Evolutionary conservation across 2,329 filamentous ascomycete genomes (phyloP), one percentile per base, ranked within the genome.

Genomic region (Fusarium temperatum): DNA sequence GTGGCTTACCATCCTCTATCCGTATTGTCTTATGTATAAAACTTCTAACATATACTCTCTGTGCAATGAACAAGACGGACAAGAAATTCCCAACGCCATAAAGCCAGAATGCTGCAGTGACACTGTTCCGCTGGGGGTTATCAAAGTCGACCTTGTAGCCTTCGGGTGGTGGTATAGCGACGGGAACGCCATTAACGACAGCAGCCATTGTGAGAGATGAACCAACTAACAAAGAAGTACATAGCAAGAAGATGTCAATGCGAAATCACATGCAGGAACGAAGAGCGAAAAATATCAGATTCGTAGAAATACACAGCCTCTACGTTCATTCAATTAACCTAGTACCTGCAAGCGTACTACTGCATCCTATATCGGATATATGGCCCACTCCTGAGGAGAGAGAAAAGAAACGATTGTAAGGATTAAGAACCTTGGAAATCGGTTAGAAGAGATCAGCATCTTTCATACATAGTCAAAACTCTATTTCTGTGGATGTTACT

Each of bases 111-210:
- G 71, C 65, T 54, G 69, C 32, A 68, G 47, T 51, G 8, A 71
- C 26, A 45, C 36, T 51, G 51, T 72, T 41, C 45, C 68, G 39
- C 20, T 66, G 68, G 1, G 80, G 81, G 44, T 81, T 67, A 11
- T 75, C 76, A 42, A 82, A 81, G 47, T 82, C 66, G 30, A 81
- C 79, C 2, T 69, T 60, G 51, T 81, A 81, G 32, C 75, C 79
- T 20, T 65, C 59, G 0, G 80, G 80, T 12, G 80, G 76, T 39
- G 59, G 57, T 13, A 79, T 53, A 17, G 78, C 36, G 10, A 76
- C 77, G 6, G 62, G 68, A 22, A 78, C 74, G 50, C 80, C 78
- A 68, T 79, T 71, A 12, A 77, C 66, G 9, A 79, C 51, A 17
- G 77, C 63, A 30, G 65, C 30, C 65, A 68, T 68, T 17, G 54